Evolutionary conservation across 768 basidiomycete genomes (phyloP).

Genomic region (Sporobolomyces pararoseus): DNA sequence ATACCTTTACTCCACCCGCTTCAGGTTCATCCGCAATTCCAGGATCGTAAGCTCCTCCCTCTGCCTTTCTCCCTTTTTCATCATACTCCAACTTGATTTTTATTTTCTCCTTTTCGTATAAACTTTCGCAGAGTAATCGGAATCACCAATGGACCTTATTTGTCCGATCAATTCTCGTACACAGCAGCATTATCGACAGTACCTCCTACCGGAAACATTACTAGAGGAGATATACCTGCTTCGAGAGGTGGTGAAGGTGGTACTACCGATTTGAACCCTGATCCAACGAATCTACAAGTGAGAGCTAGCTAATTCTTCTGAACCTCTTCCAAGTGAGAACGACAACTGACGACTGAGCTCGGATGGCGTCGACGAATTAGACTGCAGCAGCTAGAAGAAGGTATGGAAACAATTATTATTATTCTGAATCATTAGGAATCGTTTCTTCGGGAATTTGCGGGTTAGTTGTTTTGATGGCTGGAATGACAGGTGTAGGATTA

Average conservation of each 20-base stretch:
- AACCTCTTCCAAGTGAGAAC: too few species aligned
- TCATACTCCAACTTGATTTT: background rate
- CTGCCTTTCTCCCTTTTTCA: background rate
- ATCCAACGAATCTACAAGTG: conserved; percentile 31
- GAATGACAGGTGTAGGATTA: background rate
- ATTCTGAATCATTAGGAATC: too few species aligned
- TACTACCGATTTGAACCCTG: background rate
- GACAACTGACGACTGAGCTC: background rate
- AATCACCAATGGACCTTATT: conserved; percentile 8
- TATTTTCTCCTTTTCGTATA: background rate
- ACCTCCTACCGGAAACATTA: conserved; percentile 31
- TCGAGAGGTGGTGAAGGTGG: conserved; percentile 10
- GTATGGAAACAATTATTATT: too few species aligned
- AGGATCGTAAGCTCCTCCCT: conserved; percentile 15
- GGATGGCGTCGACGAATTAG: background rate
- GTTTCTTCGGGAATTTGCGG: too few species aligned
- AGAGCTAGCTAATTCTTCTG: background rate
- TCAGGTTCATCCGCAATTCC: background rate
- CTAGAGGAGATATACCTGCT: background rate
- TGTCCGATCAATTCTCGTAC: conserved; percentile 25
- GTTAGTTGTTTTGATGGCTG: background rate
- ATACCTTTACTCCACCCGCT: conserved; percentile 23
- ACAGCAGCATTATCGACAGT: conserved; percentile 19
- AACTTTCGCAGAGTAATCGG: conserved; percentile 18
- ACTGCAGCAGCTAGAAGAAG: background rate